phyloP scores from a whole-genome alignment of 495 filamentous ascomycete species.

The Penicillium mononematosum region DNA sequence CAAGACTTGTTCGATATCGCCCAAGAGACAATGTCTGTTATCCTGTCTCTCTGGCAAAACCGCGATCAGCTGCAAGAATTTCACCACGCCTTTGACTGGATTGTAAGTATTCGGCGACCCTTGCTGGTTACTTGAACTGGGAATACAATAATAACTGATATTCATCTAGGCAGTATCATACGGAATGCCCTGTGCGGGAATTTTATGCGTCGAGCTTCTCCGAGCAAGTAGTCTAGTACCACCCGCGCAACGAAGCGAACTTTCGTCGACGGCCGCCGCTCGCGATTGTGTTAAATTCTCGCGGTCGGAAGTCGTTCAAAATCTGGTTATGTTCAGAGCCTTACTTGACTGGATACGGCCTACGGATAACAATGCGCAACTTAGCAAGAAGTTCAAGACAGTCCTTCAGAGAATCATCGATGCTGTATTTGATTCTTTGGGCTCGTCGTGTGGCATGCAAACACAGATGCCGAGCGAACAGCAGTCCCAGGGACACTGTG shows the following conservation, averaged over 20 bases:
- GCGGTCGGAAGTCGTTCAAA: background rate
- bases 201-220: background rate
- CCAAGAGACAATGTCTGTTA: background rate
- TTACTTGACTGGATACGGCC: slow-evolving; percentile 5
- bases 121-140: background rate
- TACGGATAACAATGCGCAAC: background rate
- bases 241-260: background rate
- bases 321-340: background rate
- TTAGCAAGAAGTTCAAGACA: slow-evolving; percentile 6
- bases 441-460: background rate
- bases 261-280: background rate
- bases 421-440: background rate
- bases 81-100: background rate
- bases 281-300: background rate
- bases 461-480: background rate
- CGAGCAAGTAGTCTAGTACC: background rate
- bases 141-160: background rate
- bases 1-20: slow-evolving; percentile 3
- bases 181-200: background rate
- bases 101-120: background rate
- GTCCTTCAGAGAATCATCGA: background rate
- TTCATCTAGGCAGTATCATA: background rate
- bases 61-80: background rate
- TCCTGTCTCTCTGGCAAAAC: slow-evolving; percentile 1
- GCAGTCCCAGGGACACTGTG: background rate